Evolutionary conservation across 1,139 yeast genomes (phyloP), one percentile per base, ranked within the genome.

Genomic region (Taiozyma onychis): DNA sequence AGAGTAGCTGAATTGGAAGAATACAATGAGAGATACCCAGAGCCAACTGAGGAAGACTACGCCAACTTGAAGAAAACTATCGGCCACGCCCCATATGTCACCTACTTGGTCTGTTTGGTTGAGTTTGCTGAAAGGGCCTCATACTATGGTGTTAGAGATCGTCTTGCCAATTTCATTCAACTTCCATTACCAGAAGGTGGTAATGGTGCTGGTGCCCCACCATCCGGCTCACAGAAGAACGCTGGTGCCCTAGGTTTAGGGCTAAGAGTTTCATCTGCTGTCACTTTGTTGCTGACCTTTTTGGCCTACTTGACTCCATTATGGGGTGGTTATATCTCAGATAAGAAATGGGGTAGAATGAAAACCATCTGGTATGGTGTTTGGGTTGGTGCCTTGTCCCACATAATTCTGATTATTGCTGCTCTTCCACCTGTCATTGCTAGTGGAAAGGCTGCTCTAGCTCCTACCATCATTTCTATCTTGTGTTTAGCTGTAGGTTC

Each of bases 241-340:
- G 70, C 71, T 44, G 95, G 95, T 65, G 80, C 82, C 16, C 75
- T 87, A 56, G 76, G 76, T 43, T 74, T 84, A 58, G 82, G 85
- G 46, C 75, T 80, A 47, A 75, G 74, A 54, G 81, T 84, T 59
- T 90, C 95, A 37, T 82, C 88, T 47, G 93, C 88, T 28, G 75
- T 88, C 55, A 80, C 88, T 16, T 81, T 85, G 65, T 81, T 86
- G 62, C 82, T 86, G 75, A 88, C 85, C 64, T 87, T 88, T 64
- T 83, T 90, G 86, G 85, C 91, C 65, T 88, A 88, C 65, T 75
- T 86, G 46, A 84, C 93, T 45, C 96, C 96, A 39, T 75, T 88
- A 52, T 71, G 83, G 51, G 91, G 91, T 63, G 95, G 91, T 51
- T 80, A 83, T 69, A 59, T 87, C 35, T 82, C 95, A 48, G 96